phyloP scores from a whole-genome alignment of 192 early-diverging fungal species.

The Gonapodya prolifera region DNA sequence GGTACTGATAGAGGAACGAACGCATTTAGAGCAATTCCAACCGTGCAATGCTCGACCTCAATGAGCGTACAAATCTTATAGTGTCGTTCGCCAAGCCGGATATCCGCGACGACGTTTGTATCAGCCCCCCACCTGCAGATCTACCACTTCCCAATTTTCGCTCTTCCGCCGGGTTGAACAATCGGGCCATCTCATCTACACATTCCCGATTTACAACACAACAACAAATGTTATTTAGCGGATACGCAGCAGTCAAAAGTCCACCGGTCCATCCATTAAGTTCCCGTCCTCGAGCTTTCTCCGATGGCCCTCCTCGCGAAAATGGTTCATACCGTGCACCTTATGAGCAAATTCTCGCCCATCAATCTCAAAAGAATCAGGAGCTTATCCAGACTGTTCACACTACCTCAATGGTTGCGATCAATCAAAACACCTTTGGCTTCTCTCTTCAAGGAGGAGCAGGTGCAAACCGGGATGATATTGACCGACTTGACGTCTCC shows the following conservation, averaged over 20 bases:
- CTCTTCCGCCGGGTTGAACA: background rate
- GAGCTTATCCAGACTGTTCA: background rate
- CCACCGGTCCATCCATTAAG: background rate
- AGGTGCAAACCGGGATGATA: background rate
- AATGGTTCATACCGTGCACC: background rate
- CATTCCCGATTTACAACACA: background rate
- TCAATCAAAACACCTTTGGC: background rate
- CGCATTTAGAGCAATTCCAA: background rate
- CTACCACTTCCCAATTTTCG: background rate
- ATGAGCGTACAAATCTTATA: background rate
- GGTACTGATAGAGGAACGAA: no score
- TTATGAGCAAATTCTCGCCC: background rate
- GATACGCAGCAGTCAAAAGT: background rate
- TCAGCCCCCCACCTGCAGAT: background rate
- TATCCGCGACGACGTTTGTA: background rate
- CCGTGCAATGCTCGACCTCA: background rate
- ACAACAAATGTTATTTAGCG: background rate
- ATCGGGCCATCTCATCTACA: background rate
- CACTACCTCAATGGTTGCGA: background rate
- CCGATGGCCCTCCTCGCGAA: background rate
- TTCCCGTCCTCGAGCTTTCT: background rate
- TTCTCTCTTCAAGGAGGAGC: background rate
- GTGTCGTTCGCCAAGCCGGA: slow-evolving; percentile 1
- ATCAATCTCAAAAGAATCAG: no score
- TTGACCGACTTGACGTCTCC: background rate